phyloP scores from a whole-genome alignment of 148 eudicot genomes.

The Vaccinium vitisidaea region DNA sequence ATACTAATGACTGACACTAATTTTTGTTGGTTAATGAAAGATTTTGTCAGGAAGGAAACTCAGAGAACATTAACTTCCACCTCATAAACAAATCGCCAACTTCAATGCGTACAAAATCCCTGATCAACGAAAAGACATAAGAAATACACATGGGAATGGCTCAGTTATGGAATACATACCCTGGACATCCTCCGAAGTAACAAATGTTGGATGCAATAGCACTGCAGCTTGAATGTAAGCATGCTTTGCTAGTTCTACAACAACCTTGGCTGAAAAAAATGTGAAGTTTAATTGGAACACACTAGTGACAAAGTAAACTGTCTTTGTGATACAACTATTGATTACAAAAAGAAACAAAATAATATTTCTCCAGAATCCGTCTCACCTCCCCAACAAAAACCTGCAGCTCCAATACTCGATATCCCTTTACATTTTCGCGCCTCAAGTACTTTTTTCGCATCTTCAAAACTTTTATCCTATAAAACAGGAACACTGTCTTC shows the following conservation, averaged over 20 bases:
- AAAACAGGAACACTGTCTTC: neutral
- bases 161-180: conserved; percentile 30
- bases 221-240: conserved; percentile 53
- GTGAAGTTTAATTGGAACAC: neutral
- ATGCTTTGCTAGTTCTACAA: conserved; percentile 51
- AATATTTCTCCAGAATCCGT: neutral
- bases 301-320: neutral
- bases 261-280: conserved; percentile 59
- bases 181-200: conserved; percentile 53
- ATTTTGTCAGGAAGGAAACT: neutral
- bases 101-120: neutral
- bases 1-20: too few relatives aligned
- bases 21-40: neutral
- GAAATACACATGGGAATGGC: neutral
- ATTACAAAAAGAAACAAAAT: neutral
- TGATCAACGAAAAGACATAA: neutral
- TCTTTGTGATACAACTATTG: neutral
- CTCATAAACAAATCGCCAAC: neutral
- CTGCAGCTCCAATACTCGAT: conserved; percentile 66
- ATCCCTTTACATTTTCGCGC: conserved; percentile 57
- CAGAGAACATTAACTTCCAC: neutral
- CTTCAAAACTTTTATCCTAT: conserved; percentile 56
- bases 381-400: conserved; percentile 86
- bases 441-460: conserved; percentile 55
- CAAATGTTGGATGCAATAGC: conserved; percentile 61